phyloP scores from a whole-genome alignment of 164 flowering plant genomes.

The Magnolia sinica region DNA sequence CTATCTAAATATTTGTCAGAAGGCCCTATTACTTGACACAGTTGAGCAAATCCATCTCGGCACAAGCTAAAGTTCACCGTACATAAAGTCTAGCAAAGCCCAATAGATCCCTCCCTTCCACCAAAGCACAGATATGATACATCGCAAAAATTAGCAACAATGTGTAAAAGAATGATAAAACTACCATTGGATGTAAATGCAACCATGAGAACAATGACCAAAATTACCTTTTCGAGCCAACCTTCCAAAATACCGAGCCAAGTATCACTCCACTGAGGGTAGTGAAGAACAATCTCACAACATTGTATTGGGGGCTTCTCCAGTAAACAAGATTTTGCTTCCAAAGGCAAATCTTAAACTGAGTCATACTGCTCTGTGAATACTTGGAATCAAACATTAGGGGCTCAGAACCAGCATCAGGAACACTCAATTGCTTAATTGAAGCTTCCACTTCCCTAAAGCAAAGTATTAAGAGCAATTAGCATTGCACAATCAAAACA shows the following conservation, averaged over 20 bases:
- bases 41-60: too few relatives aligned
- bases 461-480: not conserved
- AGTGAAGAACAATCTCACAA: conserved; percentile 62
- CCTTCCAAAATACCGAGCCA: conserved; percentile 76
- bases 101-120: too few relatives aligned
- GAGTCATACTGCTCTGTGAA: conserved; percentile 44
- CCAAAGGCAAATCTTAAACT: conserved; percentile 62
- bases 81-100: too few relatives aligned
- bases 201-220: not conserved
- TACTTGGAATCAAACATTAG: conserved; percentile 51
- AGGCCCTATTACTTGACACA: too few relatives aligned
- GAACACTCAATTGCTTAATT: conserved; percentile 50
- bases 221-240: conserved; percentile 72
- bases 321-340: conserved; percentile 86
- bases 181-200: too few relatives aligned
- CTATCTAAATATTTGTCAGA: too few relatives aligned
- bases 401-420: conserved; percentile 62
- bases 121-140: too few relatives aligned
- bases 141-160: too few relatives aligned
- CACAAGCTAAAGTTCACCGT: too few relatives aligned
- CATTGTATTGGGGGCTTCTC: conserved; percentile 89
- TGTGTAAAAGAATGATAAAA: too few relatives aligned
- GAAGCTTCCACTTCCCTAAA: conserved; percentile 67
- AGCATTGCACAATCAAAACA: not conserved
- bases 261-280: conserved; percentile 54